Evolutionary conservation across 202 grass and related monocot species (phyloP).

Genomic region (Eragrostis tef): DNA sequence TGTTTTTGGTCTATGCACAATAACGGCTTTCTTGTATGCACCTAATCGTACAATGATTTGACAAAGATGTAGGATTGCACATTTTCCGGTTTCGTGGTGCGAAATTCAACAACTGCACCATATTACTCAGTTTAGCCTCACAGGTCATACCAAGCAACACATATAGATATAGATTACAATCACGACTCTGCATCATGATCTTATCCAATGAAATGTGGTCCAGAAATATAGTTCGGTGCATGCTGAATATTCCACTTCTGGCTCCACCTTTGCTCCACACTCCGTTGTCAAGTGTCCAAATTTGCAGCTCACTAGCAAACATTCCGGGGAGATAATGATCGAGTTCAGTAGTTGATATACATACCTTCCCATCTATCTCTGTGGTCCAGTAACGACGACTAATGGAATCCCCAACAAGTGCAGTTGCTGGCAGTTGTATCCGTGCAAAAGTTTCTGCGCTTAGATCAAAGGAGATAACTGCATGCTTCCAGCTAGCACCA

Average conservation of each 20-base stretch:
- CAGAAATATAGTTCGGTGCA: neutral
- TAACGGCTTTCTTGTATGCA: slow-evolving; percentile 30
- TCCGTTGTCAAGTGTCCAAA: slow-evolving; percentile 29
- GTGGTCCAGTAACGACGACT: neutral
- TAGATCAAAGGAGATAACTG: slow-evolving; percentile 35
- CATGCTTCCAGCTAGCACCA: neutral
- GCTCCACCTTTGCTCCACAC: slow-evolving; percentile 32
- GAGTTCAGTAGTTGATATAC: neutral
- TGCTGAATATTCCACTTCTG: neutral
- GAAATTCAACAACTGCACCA: slow-evolving; percentile 1
- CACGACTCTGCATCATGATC: neutral
- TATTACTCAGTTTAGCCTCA: neutral
- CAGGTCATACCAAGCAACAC: neutral
- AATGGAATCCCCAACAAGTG: neutral
- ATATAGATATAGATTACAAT: neutral
- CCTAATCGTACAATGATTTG: slow-evolving; percentile 43
- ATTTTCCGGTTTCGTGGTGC: neutral
- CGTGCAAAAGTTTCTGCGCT: neutral
- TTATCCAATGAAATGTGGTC: slow-evolving; percentile 31
- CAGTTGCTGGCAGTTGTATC: neutral
- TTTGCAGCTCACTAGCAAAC: neutral
- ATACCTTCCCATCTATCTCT: slow-evolving; percentile 17
- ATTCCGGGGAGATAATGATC: neutral
- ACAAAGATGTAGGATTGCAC: slow-evolving; percentile 32
- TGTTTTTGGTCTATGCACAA: slow-evolving; percentile 4